These are phyloP conservation scores for Peterozyma xylosa DNA, from an alignment of 805 yeast species.

Conservation along the genomic window DNA sequence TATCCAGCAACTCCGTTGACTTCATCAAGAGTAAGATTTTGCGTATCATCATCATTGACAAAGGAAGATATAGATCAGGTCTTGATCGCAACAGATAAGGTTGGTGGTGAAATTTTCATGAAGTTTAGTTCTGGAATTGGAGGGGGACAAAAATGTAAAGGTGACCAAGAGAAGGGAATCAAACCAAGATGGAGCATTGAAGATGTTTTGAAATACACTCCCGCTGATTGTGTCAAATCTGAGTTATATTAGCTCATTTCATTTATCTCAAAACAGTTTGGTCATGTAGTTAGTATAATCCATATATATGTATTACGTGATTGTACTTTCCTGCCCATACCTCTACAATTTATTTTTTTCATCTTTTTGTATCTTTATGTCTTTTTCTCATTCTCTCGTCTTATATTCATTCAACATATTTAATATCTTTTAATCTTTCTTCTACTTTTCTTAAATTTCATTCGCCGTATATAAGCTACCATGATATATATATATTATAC, in stretches of 20 bases:
- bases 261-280: too few species aligned
- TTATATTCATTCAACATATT: too few species aligned
- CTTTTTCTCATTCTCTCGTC: too few species aligned
- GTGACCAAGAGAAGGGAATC: conserved; percentile 42
- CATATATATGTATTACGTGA: too few species aligned
- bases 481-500: too few species aligned
- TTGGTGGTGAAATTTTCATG: conserved; percentile 70
- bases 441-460: too few species aligned
- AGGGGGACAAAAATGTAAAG: conserved; percentile 49
- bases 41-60: conserved; percentile 87
- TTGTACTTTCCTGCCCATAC: too few species aligned
- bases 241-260: background rate
- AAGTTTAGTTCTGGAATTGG: conserved; percentile 75
- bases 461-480: too few species aligned
- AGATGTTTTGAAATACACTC: conserved; percentile 67
- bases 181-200: conserved; percentile 74
- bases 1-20: conserved; percentile 96
- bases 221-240: conserved; percentile 43
- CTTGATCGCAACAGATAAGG: conserved; percentile 59
- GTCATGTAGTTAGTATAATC: too few species aligned
- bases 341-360: too few species aligned
- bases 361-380: too few species aligned
- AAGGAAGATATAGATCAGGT: conserved; percentile 88
- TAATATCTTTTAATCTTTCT: too few species aligned
- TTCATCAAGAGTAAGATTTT: conserved; percentile 84